Conservation (phyloP, 2,329 filamentous ascomycete genomes). For the Teratosphaeriaceae sp. region DNA sequence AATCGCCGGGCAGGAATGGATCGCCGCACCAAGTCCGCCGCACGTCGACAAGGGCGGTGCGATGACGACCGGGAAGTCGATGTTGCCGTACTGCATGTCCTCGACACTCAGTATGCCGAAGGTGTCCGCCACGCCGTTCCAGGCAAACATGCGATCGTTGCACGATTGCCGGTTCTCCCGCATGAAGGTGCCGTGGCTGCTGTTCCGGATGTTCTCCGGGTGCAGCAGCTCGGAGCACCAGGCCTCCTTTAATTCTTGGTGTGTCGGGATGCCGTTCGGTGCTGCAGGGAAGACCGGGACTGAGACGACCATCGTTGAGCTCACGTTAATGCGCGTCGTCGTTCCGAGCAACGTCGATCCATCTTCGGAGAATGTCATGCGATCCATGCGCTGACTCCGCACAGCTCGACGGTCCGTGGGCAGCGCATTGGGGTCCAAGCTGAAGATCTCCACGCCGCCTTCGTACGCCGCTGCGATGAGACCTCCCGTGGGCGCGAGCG, state of each 20-base stretch:
- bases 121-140: slow-evolving; percentile 32
- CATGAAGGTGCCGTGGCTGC: slow-evolving; percentile 32
- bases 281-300: slow-evolving; percentile 30
- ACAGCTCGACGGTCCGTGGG: slow-evolving; percentile 31
- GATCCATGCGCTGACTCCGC: slow-evolving; percentile 29
- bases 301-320: slow-evolving; percentile 29
- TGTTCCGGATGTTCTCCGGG: slow-evolving; percentile 32
- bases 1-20: slow-evolving; percentile 29
- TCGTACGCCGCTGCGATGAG: slow-evolving; percentile 83
- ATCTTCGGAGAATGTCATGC: slow-evolving; percentile 30
- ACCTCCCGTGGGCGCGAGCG: slow-evolving; percentile 70
- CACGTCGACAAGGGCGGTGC: slow-evolving; percentile 31
- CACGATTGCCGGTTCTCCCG: slow-evolving; percentile 22
- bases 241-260: slow-evolving; percentile 31
- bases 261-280: slow-evolving; percentile 24
- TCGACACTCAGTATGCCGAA: slow-evolving; percentile 29
- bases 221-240: slow-evolving; percentile 33
- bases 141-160: slow-evolving; percentile 31
- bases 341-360: slow-evolving; percentile 31
- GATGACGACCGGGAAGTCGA: slow-evolving; percentile 33
- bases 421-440: slow-evolving; percentile 55
- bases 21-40: slow-evolving; percentile 31
- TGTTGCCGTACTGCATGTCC: slow-evolving; percentile 30
- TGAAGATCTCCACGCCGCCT: slow-evolving; percentile 78
- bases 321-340: slow-evolving; percentile 30